These are phyloP conservation scores for Pistacia integerrima DNA, from an alignment of 345 rosid species.

Conservation along the genomic window DNA sequence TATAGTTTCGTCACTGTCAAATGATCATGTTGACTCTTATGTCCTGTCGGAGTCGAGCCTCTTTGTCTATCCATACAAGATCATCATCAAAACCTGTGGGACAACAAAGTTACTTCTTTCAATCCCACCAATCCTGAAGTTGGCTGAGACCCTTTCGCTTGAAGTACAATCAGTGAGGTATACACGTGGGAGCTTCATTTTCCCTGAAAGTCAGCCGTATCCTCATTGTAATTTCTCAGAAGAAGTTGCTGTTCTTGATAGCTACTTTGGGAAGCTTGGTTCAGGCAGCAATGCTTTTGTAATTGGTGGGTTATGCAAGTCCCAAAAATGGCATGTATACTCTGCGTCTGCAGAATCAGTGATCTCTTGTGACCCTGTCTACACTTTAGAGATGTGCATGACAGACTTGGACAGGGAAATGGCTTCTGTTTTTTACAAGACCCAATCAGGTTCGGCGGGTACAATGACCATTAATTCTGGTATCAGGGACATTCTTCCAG, in stretches of 20 bases:
- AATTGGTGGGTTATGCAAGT: slow-evolving; percentile 48
- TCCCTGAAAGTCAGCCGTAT: slow-evolving; percentile 64
- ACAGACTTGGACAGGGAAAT: slow-evolving; percentile 61
- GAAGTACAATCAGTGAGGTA: slow-evolving; percentile 41
- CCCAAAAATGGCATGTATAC: slow-evolving; percentile 36
- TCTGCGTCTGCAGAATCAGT: slow-evolving; percentile 48
- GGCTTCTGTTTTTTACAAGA: slow-evolving; percentile 63
- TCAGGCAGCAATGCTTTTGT: slow-evolving; percentile 64
- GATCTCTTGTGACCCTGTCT: slow-evolving; percentile 26
- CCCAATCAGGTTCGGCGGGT: slow-evolving; percentile 45
- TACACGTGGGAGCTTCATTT: slow-evolving; percentile 41
- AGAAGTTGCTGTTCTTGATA: slow-evolving; percentile 74
- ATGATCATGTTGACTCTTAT: slow-evolving; percentile 62
- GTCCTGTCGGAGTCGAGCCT: slow-evolving; percentile 89
- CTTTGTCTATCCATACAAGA: slow-evolving; percentile 74
- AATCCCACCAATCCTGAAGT: slow-evolving; percentile 59
- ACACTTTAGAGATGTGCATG: slow-evolving; percentile 89
- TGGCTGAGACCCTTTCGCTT: slow-evolving; percentile 59
- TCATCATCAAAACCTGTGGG: slow-evolving; percentile 88
- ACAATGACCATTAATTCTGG: slow-evolving; percentile 63
- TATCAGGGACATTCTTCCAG: slow-evolving; percentile 69
- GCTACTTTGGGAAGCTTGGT: slow-evolving; percentile 55
- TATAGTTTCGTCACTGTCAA: slow-evolving; percentile 66
- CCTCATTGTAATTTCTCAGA: slow-evolving; percentile 78
- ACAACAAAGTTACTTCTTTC: slow-evolving; percentile 75